Percentiles rank a stretch among this genome's conserved stretches.
Conservation (phyloP, 495 filamentous ascomycete species). For the Echria macrotheca region DNA sequence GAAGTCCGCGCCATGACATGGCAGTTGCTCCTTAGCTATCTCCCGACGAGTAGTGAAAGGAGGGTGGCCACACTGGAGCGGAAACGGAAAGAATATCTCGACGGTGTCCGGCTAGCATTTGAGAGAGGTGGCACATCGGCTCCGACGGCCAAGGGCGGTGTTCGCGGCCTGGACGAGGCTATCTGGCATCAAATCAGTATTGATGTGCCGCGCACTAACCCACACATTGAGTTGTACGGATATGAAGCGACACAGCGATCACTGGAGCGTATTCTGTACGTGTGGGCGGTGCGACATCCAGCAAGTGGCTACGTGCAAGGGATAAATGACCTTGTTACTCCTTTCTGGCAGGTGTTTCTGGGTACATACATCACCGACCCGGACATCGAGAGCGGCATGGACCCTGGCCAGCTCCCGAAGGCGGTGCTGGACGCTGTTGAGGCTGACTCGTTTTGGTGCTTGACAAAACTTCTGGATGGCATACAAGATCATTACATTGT, state of each 20-base stretch:
- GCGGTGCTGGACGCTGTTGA: conserved; percentile 94
- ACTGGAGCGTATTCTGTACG: conserved; percentile 88
- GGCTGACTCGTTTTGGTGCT: conserved; percentile 96
- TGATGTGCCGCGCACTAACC: conserved; percentile 94
- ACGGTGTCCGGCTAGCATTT: conserved; percentile 93
- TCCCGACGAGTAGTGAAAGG: conserved; percentile 89
- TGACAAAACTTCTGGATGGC: conserved; percentile 92
- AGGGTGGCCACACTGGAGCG: conserved; percentile 85
- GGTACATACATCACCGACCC: conserved; percentile 88
- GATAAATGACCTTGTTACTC: conserved; percentile 96
- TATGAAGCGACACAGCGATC: conserved; percentile 95
- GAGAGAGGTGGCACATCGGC: conserved; percentile 53
- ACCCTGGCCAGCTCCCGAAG: conserved; percentile 86
- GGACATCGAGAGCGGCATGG: conserved; percentile 92
- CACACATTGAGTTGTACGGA: conserved; percentile 87
- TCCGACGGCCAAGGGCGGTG: conserved; percentile 28
- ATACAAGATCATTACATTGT: conserved; percentile 99
- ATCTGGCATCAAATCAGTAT: conserved; percentile 99
- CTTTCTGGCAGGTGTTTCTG: conserved; percentile 96
- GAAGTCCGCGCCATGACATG: conserved; percentile 97
- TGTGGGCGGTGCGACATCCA: conserved; percentile 96
- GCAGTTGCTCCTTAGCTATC: conserved; percentile 92
- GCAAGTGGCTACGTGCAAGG: conserved; percentile 97
- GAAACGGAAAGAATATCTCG: conserved; percentile 94
- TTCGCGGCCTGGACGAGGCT: conserved; percentile 80